phyloP scores from a whole-genome alignment of 192 early-diverging fungal genomes.

The Entomortierella parvispora region DNA sequence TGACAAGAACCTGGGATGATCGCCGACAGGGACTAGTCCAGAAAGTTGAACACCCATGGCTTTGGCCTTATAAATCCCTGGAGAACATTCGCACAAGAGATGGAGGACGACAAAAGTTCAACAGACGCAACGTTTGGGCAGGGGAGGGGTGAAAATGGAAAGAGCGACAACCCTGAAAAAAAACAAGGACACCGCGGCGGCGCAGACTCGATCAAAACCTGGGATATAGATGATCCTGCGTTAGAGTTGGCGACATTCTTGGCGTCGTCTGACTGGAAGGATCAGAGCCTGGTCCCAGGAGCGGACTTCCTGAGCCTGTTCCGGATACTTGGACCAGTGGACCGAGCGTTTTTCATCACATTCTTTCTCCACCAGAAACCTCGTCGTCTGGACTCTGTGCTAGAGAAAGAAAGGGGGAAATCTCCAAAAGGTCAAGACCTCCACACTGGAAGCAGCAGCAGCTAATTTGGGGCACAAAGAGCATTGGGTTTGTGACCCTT shows the following conservation, averaged over 20 bases:
- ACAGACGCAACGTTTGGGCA: background rate
- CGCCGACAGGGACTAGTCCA: background rate
- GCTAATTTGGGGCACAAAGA: background rate
- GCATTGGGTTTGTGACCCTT: conserved; percentile 19
- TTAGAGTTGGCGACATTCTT: conserved; percentile 11
- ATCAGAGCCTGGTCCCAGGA: conserved; percentile 13
- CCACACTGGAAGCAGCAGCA: background rate
- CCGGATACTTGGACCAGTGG: conserved; percentile 13
- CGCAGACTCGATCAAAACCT: too few species aligned
- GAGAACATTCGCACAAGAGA: background rate
- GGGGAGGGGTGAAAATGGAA: background rate
- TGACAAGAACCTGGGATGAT: conserved; percentile 10
- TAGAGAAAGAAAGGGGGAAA: background rate
- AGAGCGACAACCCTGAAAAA: background rate
- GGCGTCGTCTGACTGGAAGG: conserved; percentile 11
- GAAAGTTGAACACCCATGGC: conserved; percentile 6
- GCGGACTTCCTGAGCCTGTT: conserved; percentile 20
- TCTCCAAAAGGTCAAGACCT: background rate
- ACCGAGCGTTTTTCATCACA: conserved; percentile 25
- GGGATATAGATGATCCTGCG: conserved; percentile 24
- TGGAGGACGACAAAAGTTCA: conserved; percentile 2
- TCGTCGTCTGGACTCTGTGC: background rate
- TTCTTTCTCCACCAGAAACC: conserved; percentile 22
- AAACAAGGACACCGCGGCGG: too few species aligned
- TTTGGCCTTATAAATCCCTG: conserved; percentile 21